Evolutionary conservation across 352 stramenopile species (phyloP), one percentile per base, ranked within the genome.

Genomic region (Pythium pyrilobum): DNA sequence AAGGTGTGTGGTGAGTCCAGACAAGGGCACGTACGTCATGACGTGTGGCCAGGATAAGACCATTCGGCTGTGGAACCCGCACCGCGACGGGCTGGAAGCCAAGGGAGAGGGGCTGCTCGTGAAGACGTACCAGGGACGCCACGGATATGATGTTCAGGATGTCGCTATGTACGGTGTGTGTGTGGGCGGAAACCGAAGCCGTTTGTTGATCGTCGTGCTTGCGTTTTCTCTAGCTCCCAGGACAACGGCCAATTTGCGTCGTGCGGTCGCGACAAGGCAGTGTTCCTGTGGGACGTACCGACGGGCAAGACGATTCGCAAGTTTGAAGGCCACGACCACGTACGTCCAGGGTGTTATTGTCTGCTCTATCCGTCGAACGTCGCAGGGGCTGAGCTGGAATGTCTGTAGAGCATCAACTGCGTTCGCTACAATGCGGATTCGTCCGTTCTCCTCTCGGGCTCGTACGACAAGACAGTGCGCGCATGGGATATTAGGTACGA

Each of bases 11-110:
- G 28, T 24, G 21, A 18, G 4, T 8, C 21, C 50, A 88, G 84
- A 75, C 36, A 93, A 95, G 60, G 86, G 86, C 31, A 89, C 83
- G 46, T 96, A 96, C 56, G 86, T 90, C 50, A 93, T 96, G 79
- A 92, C 77, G 0, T 92, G 85, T 40, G 85, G 87, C 11, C 82
- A 95, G 58, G 87, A 96, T 69, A 85, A 88, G 41, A 92, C 72
- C 6, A 69, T 96, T 42, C 81, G 81, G 15, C 67, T 96, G 8
- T 96, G 82, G 81, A 96, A 96, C 53, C 87, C 87, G 16, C 85
- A 95, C 50, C 81, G 85, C 28, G 75, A 88, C 58, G 65, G 68
- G 4, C 66, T 72, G 2, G 85, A 91, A 23, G 64, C 67, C 7
- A 51, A 66, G 10, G 72, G 72, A 15, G 67, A 94, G 37, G 86